phyloP scores from a whole-genome alignment of 148 eudicot genomes.

The Silene uniflora region DNA sequence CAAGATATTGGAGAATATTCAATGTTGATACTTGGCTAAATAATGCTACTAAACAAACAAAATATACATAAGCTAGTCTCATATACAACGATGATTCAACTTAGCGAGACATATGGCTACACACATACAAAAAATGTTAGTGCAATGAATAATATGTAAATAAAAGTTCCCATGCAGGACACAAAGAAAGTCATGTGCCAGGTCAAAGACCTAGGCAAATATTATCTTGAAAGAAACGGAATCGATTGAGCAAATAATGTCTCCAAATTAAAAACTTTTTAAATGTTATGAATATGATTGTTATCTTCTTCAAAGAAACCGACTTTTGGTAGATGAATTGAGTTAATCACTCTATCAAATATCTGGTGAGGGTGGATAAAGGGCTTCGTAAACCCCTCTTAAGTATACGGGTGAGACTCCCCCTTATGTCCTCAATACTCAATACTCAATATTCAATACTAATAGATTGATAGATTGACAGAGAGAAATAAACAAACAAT shows the following conservation, averaged over 20 bases:
- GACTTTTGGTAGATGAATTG: neutral
- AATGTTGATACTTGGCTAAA: conserved; percentile 3
- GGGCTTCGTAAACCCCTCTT: no score
- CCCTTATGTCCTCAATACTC: no score
- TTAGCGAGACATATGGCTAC: no score
- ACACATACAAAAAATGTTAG: no score
- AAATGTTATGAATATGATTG: no score
- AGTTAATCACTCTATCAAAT: neutral
- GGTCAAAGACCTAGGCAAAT: neutral
- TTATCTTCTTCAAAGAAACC: neutral
- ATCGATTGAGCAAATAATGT: no score
- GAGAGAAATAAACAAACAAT: no score
- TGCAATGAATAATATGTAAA: no score
- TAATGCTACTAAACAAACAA: neutral
- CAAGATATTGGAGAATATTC: conserved; percentile 22
- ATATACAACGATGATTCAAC: neutral
- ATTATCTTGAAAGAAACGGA: neutral
- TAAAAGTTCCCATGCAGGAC: neutral
- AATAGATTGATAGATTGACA: no score
- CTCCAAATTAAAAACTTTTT: no score
- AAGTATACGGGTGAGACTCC: no score
- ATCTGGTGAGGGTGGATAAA: neutral
- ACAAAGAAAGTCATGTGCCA: neutral
- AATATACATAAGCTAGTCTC: neutral
- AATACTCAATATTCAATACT: no score